A percentile compares a stretch with the other conserved stretches of the same genome.
phyloP scores from a whole-genome alignment of 116 monocot genomes.

The Dioscorea cayenensis region DNA sequence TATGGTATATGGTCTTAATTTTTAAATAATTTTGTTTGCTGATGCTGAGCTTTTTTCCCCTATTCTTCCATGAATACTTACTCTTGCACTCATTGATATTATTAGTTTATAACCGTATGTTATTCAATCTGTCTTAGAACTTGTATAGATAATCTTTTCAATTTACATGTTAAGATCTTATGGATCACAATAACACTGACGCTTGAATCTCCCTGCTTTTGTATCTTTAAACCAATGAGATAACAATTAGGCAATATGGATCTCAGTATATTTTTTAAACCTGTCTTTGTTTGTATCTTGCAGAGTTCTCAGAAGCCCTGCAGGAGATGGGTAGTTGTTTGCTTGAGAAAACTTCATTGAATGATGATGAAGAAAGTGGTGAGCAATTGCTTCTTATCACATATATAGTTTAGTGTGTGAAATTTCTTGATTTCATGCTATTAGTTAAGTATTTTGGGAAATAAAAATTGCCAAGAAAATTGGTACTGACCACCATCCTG shows the following conservation, averaged over 20 bases:
- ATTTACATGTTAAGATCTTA: too few relatives aligned
- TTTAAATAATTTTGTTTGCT: background rate
- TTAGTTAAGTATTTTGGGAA: too few relatives aligned
- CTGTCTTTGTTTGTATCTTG: background rate
- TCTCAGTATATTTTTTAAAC: background rate
- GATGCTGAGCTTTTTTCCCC: background rate
- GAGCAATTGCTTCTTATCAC: constrained; percentile 7
- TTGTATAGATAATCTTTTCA: too few relatives aligned
- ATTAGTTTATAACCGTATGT: too few relatives aligned
- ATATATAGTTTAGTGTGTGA: background rate
- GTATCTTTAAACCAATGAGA: too few relatives aligned
- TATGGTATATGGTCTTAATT: constrained; percentile 31
- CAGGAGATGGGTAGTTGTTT: constrained; percentile 68
- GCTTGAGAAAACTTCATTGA: constrained; percentile 54
- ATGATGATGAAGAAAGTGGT: constrained; percentile 77
- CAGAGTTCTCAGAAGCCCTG: constrained; percentile 77
- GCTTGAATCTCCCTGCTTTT: background rate
- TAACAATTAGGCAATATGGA: too few relatives aligned
- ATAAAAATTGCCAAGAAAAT: too few relatives aligned
- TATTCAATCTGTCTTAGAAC: too few relatives aligned
- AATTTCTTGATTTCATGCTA: background rate
- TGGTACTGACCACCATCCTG: too few relatives aligned
- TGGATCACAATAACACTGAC: too few relatives aligned
- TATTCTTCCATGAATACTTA: background rate
- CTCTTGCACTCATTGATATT: too few relatives aligned